Percentiles rank a stretch among this genome's conserved stretches.
Conservation (phyloP, 129 eudicot species). For the Saposhnikovia divaricata region DNA sequence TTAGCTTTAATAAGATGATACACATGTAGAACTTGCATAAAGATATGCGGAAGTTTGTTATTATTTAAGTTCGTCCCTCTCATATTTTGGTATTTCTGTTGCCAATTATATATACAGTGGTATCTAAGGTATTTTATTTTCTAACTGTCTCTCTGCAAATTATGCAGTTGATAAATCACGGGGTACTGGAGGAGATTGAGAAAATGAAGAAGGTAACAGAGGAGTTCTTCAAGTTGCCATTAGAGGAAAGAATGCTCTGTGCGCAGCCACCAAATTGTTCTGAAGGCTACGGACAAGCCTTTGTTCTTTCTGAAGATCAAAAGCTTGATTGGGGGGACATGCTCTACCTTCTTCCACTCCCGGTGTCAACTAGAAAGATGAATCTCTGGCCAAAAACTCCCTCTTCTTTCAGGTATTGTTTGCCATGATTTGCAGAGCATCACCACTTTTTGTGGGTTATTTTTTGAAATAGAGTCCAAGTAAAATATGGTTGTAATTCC, state of each 20-base stretch:
- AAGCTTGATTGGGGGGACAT: constrained; percentile 8
- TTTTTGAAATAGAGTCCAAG: no score
- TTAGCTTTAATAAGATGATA: no score
- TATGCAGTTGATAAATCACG: background rate
- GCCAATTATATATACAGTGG: no score
- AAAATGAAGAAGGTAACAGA: constrained; percentile 5
- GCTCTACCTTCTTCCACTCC: constrained; percentile 8
- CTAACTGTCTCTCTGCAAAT: background rate
- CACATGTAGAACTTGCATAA: no score
- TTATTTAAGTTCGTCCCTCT: no score
- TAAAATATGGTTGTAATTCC: no score
- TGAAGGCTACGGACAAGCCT: constrained; percentile 9
- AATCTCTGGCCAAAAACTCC: constrained; percentile 7
- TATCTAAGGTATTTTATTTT: background rate
- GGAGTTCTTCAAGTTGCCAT: constrained; percentile 8
- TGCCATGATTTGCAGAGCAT: background rate
- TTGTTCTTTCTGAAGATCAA: constrained; percentile 4
- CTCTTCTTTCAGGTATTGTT: constrained; percentile 2
- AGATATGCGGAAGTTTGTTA: no score
- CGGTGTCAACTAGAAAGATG: background rate
- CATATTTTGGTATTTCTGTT: no score
- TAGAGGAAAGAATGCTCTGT: background rate
- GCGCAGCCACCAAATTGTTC: background rate
- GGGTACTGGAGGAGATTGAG: background rate
- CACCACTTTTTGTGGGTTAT: no score